Base-by-base conservation (phyloP, 2,329 filamentous ascomycete genomes). In the Pseudopyricularia javanii region DNA sequence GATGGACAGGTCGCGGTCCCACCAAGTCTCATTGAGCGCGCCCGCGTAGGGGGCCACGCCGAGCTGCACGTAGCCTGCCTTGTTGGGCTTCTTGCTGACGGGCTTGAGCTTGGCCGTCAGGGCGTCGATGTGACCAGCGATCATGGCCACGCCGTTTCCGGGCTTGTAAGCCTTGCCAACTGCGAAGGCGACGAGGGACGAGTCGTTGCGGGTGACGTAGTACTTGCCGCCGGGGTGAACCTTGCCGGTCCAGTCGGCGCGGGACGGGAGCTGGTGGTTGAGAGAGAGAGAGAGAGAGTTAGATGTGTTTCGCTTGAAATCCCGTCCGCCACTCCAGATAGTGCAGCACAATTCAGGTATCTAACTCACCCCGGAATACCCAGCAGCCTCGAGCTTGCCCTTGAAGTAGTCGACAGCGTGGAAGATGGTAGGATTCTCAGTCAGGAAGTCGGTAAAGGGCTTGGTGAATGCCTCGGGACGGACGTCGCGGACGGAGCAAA, bases 11-110 rank as follows among this genome's bases (percentile, higher is more conserved):
- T 98, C 93, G 50, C 93, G 84, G 68, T 98, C 93, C 64, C 98
- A 98, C 93, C 86, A 98, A 48, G 88, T 95, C 69, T 96, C 91
- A 91, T 91, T 97, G 63, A 97, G 84, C 53, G 93, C 93, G 56
- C 93, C 93, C 52, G 93, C 93, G 64, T 98, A 98, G 2, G 89
- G 91, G 74, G 98, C 93, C 51, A 96, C 91, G 52, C 91, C 93
- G 54, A 98, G 84, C 70, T 98, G 93, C 57, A 96, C 71, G 68
- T 93, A 98, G 12, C 91, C 91, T 58, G 87, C 86, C n/a, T n/a
- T n/a, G 53, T 80, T 83, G 63, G 80, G 79, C 72, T 33, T 93
- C 71, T 91, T 95, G 64, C 88, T 95, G 43, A 95, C 85, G 12
- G 93, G 93, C 75, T 98, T 98, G 66, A 98, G 75, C 55, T 91